Evolutionary conservation across 2,329 filamentous ascomycete genomes (phyloP).

Genomic region (Leptoxyphium fumago): DNA sequence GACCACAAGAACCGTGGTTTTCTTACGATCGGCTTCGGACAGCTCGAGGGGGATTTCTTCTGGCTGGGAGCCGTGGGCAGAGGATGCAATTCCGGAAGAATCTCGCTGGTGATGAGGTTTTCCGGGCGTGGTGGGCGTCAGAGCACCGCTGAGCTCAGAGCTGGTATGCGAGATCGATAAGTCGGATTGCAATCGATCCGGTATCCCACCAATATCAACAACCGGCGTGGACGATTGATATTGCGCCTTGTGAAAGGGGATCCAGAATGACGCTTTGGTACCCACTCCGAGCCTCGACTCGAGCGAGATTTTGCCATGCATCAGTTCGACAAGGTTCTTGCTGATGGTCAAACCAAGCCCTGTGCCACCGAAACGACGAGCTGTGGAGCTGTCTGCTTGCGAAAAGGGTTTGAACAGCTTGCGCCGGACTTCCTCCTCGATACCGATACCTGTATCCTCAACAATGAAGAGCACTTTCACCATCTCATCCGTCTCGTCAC

Average conservation of each 20-base stretch:
- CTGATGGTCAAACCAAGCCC: slow-evolving; percentile 66
- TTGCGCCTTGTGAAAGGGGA: slow-evolving; percentile 60
- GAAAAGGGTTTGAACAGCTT: slow-evolving; percentile 67
- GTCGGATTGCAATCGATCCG: slow-evolving; percentile 48
- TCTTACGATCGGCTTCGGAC: slow-evolving; percentile 42
- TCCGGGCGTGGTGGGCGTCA: slow-evolving; percentile 11
- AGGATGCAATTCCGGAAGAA: slow-evolving; percentile 6
- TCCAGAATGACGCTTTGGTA: slow-evolving; percentile 61
- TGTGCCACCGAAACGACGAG: slow-evolving; percentile 63
- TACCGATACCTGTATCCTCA: slow-evolving; percentile 68
- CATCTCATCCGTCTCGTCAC: slow-evolving; percentile 47
- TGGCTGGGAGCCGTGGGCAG: slow-evolving; percentile 9
- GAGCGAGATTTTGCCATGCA: slow-evolving; percentile 60
- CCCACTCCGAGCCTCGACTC: slow-evolving; percentile 52
- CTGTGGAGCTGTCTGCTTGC: slow-evolving; percentile 68
- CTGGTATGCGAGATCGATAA: slow-evolving; percentile 48
- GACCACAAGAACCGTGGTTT: slow-evolving; percentile 58
- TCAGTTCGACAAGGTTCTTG: slow-evolving; percentile 66
- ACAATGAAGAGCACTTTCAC: slow-evolving; percentile 58
- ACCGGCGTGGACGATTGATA: slow-evolving; percentile 35
- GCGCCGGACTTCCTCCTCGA: slow-evolving; percentile 60
- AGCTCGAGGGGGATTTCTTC: slow-evolving; percentile 37
- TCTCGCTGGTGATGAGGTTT: slow-evolving; percentile 7
- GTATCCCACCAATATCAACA: slow-evolving; percentile 48
- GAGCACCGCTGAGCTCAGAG: slow-evolving; percentile 43